A percentile compares a stretch with the other conserved stretches of the same genome.
phyloP scores from a whole-genome alignment of 2,329 filamentous ascomycete species.

The Exophiala dermatitidis region DNA sequence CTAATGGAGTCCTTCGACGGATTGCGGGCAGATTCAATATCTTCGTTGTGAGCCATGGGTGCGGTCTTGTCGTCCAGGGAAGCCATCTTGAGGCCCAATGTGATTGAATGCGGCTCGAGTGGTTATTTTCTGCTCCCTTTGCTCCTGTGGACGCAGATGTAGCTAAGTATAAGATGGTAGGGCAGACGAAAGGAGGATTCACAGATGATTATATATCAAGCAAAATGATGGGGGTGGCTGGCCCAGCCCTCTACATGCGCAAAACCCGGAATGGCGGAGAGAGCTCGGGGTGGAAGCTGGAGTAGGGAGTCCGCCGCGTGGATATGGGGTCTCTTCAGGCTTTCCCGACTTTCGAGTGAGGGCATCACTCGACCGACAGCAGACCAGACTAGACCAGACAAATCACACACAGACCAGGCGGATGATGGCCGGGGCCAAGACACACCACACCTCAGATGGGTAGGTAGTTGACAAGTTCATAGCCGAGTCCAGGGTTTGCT shows the following conservation, averaged over 20 bases:
- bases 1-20: slow-evolving; percentile 12
- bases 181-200: background rate
- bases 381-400: background rate
- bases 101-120: background rate
- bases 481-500: background rate
- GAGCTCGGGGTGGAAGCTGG: slow-evolving; percentile 1
- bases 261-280: background rate
- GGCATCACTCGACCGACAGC: background rate
- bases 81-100: slow-evolving; percentile 6
- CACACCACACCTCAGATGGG: background rate
- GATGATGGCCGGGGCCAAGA: too few species aligned
- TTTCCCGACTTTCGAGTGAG: too few species aligned
- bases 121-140: background rate
- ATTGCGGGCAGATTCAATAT: slow-evolving; percentile 12
- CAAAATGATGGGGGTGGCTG: background rate
- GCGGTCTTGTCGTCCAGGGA: slow-evolving; percentile 14
- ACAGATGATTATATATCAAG: background rate
- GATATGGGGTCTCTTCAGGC: too few species aligned
- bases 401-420: background rate
- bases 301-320: background rate
- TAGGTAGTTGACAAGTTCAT: background rate
- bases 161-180: background rate
- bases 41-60: slow-evolving; percentile 20
- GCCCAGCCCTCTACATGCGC: background rate
- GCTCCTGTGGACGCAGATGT: background rate